A percentile compares a stretch with the other conserved stretches of the same genome.
Evolutionary conservation across 441 rosid genomes (phyloP).

Genomic region (Hypseocharis bilobata): DNA sequence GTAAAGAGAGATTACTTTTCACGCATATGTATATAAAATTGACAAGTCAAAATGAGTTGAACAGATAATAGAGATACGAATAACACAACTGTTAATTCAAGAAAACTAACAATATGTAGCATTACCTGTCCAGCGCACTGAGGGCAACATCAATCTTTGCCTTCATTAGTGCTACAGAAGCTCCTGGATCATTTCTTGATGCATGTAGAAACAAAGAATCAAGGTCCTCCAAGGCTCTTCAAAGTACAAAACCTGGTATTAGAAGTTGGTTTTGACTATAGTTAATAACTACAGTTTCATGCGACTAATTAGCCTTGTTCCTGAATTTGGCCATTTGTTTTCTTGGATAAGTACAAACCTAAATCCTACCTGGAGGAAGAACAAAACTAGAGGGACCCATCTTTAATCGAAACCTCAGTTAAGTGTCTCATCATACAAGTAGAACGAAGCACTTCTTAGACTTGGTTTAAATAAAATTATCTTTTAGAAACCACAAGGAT

Average conservation of each 20-base stretch:
- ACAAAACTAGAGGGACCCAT: no score
- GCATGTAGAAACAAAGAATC: conserved; percentile 63
- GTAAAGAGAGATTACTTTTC: conserved; percentile 20
- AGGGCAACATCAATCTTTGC: conserved; percentile 46
- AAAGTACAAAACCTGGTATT: not conserved
- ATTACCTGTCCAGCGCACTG: conserved; percentile 49
- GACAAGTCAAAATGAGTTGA: not conserved
- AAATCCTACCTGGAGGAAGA: no score
- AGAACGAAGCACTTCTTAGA: no score
- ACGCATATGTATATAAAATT: no score
- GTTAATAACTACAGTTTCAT: not conserved
- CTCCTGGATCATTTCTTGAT: conserved; percentile 55
- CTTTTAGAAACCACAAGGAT: no score
- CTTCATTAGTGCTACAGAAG: conserved; percentile 54
- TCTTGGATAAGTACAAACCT: no score
- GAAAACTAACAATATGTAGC: not conserved
- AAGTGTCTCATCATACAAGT: no score
- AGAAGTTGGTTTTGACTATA: not conserved
- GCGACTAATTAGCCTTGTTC: not conserved
- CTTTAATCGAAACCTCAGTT: no score
- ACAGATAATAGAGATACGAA: not conserved
- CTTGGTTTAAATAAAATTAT: no score
- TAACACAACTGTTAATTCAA: no score
- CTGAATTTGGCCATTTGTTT: not conserved
- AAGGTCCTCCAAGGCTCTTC: conserved; percentile 58